Conservation (phyloP, 371 early-diverging fungal species). For the Haplosporangium sp. region DNA sequence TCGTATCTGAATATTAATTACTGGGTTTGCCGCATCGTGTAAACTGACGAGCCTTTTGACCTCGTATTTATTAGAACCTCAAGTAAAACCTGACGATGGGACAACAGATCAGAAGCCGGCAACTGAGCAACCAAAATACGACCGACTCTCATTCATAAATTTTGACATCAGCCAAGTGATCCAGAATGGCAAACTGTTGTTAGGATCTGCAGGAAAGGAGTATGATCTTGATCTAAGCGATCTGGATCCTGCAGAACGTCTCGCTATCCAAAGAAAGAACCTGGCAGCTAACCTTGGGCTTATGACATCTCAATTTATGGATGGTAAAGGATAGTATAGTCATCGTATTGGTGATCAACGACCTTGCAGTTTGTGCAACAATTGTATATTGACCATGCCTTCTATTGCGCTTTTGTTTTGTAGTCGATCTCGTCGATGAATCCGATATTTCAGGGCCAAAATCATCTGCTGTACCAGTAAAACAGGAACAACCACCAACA, state of each 20-base stretch:
- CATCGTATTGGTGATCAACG: too few relatives aligned
- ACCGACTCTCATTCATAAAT: conserved; percentile 73
- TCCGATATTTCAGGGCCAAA: conserved; percentile 63
- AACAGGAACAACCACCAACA: conserved; percentile 56
- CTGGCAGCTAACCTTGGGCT: conserved; percentile 89
- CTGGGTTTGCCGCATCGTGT: too few relatives aligned
- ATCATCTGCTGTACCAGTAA: conserved; percentile 23
- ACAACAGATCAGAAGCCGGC: conserved; percentile 40
- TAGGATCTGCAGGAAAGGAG: conserved; percentile 92
- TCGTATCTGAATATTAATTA: neutral
- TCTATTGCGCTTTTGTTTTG: neutral
- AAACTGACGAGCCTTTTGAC: neutral
- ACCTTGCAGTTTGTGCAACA: neutral
- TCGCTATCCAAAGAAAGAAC: conserved; percentile 85
- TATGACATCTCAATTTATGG: conserved; percentile 87
- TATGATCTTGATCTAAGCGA: conserved; percentile 88
- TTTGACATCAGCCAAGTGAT: conserved; percentile 89
- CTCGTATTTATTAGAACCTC: conserved; percentile 18
- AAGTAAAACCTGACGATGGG: conserved; percentile 27
- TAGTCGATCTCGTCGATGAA: conserved; percentile 80
- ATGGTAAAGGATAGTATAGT: conserved; percentile 63
- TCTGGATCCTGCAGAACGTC: conserved; percentile 86
- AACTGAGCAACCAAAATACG: conserved; percentile 24
- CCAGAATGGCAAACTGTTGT: conserved; percentile 80
- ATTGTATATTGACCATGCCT: neutral